Evolutionary conservation across 1,284 basidiomycete genomes (phyloP).

Genomic region (Cryptococcus sp.): DNA sequence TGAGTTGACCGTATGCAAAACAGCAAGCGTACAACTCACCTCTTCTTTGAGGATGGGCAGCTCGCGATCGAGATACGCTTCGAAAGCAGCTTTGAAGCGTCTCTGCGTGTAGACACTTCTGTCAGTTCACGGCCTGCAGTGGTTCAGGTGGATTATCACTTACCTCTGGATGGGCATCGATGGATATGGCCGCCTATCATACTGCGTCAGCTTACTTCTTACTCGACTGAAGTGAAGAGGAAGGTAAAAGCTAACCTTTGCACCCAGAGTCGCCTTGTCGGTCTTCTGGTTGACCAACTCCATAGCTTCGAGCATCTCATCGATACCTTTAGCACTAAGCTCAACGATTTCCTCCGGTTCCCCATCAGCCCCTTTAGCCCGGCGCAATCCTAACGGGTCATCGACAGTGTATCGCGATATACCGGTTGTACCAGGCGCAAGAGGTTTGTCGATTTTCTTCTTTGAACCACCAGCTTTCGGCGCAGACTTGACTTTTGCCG

Average conservation of each 20-base stretch:
- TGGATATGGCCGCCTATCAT: conserved; percentile 65
- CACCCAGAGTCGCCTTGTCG: conserved; percentile 85
- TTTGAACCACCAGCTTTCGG: conserved; percentile 45
- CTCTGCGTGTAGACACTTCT: conserved; percentile 57
- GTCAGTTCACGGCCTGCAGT: neutral
- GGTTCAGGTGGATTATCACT: too few relatives aligned
- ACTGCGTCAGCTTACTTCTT: neutral
- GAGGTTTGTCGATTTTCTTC: conserved; percentile 20
- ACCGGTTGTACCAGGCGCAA: conserved; percentile 24
- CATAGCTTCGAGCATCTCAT: conserved; percentile 87
- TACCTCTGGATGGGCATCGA: conserved; percentile 94
- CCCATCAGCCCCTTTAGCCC: conserved; percentile 27
- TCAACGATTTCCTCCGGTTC: conserved; percentile 62
- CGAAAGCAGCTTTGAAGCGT: conserved; percentile 89
- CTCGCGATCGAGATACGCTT: conserved; percentile 87
- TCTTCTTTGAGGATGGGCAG: conserved; percentile 76
- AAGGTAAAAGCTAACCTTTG: conserved; percentile 40
- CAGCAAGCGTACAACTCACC: conserved; percentile 43
- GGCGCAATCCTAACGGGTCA: conserved; percentile 69
- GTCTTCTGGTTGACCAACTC: conserved; percentile 85
- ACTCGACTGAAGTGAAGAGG: neutral
- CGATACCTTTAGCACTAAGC: conserved; percentile 81
- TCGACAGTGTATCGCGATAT: conserved; percentile 36
- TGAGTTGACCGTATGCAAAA: neutral
- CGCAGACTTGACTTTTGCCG: conserved; percentile 64